Evolutionary conservation across 306 rosid genomes (phyloP), one percentile per base, ranked within the genome.

Genomic region (Herpetospermum pedunculosum): DNA sequence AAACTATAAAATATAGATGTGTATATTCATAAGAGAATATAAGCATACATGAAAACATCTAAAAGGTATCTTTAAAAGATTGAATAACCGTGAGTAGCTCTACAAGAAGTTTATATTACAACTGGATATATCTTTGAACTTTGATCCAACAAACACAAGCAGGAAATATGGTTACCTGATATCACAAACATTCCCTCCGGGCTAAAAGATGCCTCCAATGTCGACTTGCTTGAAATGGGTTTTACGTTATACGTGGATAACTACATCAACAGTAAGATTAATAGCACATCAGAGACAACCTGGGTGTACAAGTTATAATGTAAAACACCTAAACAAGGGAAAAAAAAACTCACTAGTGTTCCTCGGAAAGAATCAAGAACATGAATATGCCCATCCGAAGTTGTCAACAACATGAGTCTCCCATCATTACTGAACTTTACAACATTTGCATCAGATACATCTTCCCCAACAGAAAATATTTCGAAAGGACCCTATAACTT

Each of bases 351-450:
- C 58, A 94, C 99, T 57, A 91, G 96, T 55, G 96, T 89, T 70
- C 99, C 99, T 16, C 92, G 92, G 77, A 94, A 91, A 52, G 99
- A 86, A 78, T 94, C 99, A 54, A 94, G 95, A 10, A 94, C 95
- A 40, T 94, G 99, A 79, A 94, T 78, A 81, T 85, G 95, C 69
- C 99, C 99, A 76, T 79, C 92, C 58, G 83, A 80, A 44, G 99
- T 94, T 48, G 99, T 89, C 60, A 89, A 82, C 75, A 94, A 94
- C 88, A 94, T 74, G 69, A 91, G 97, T 78, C 95, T 86, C 43
- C 99, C 99, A 77, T 94, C 97, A 77, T 85, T 91, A 65, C 99
- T 94, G 83, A 86, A 94, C 85, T 94, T 91, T 48, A 94, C 91
- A 78, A 91, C 91, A 85, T 94, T 94, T 70, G 99, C 95, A 81